phyloP scores from a whole-genome alignment of 2,329 filamentous ascomycete species.

The Lachnellula arida region DNA sequence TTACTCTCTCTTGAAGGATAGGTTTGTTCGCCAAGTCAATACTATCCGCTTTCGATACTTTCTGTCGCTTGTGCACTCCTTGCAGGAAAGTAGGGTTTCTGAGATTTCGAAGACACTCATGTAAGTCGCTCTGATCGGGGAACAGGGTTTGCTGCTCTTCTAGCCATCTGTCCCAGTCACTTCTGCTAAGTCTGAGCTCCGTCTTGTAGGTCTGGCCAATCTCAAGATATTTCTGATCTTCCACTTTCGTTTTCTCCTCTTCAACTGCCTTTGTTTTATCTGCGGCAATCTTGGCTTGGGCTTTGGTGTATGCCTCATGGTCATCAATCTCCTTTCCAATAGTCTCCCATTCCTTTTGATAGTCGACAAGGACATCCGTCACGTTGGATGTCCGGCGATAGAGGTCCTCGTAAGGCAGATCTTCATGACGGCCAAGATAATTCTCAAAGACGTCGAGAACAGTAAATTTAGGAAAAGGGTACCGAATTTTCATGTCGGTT shows the following conservation, averaged over 20 bases:
- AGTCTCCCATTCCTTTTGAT: constrained; percentile 26
- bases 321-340: constrained; percentile 24
- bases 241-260: constrained; percentile 16
- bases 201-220: constrained; percentile 2
- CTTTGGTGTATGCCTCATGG: constrained; percentile 19
- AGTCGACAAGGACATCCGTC: constrained; percentile 15
- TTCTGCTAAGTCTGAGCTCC: constrained; percentile 9
- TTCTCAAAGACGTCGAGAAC: constrained; percentile 21
- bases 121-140: constrained; percentile 3
- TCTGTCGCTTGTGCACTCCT: constrained; percentile 11
- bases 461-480: constrained; percentile 24
- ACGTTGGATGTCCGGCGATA: constrained; percentile 22
- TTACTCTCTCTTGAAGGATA: constrained; percentile 16
- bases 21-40: constrained; percentile 20
- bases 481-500: constrained; percentile 7
- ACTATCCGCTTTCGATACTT: constrained; percentile 10
- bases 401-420: constrained; percentile 23
- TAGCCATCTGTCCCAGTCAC: constrained; percentile 9
- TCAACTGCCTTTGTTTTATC: constrained; percentile 11
- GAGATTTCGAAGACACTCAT: constrained; percentile 9
- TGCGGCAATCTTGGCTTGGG: constrained; percentile 13
- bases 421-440: constrained; percentile 22
- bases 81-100: constrained; percentile 3
- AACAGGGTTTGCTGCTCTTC: constrained; percentile 5
- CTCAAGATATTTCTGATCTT: constrained; percentile 13